Base-by-base conservation (phyloP, 148 eudicot species). In the Rhododendron mucronatum region DNA sequence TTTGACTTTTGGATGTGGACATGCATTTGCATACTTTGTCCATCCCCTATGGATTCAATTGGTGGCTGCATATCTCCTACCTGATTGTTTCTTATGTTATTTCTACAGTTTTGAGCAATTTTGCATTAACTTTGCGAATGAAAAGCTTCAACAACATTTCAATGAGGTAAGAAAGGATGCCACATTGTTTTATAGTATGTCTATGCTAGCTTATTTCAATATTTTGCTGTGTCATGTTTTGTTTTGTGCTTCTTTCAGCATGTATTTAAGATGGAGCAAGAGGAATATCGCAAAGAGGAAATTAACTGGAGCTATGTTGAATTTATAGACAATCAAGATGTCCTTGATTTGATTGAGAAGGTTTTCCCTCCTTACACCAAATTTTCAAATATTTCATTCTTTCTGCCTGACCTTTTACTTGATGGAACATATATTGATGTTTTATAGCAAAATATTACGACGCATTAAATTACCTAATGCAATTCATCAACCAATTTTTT, bases 241-340 rank as follows among this genome's bases (percentile, higher is more conserved):
- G 82, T 76, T 82, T 85, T 51, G 41, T 80, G 48, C 33, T 83
- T 84, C 39, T 85, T 91, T 53, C 96, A 97, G 99, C 99, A 97
- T 84, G 99, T 97, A 45, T 97, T 97, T 85, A 97, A 97, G 93
- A 97, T 97, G 99, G 99, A 97, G 96, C 99, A 97, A 89, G 99
- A 97, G 87, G 99, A 97, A 87, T 97, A 97, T 90, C 93, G 85
- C 53, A 93, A 91, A 79, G 99, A 97, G 91, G 98, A 89, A 89
- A 97, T 97, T 35, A 93, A 95, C 88, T 97, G 99, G 99, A 97
- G 99, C 88, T 97, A 97, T 87, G 95, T 97, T 88, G 99, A 94
- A 84, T 97, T 93, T 90, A 93, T 97, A 78, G 99, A 97, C 88
- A 97, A 97, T 87, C 99, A 97, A 88, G 99, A 97, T 93, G 99